These are phyloP conservation scores for Symbiotaphrina buchneri DNA, from an alignment of 495 filamentous ascomycete species.

Conservation along the genomic window DNA sequence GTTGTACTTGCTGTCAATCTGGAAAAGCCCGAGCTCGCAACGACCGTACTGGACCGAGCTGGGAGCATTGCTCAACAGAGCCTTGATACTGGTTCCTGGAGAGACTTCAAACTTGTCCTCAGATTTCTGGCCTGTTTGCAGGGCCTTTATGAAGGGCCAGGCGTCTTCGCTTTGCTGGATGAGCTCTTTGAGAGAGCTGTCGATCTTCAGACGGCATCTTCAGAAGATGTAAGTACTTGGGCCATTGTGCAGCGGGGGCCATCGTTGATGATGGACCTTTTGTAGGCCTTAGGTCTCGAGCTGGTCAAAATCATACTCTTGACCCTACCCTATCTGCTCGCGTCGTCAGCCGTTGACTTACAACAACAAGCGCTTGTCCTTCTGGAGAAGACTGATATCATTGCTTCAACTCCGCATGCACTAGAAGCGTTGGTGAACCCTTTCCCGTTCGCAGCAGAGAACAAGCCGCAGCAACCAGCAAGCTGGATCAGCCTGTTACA, in stretches of 20 bases:
- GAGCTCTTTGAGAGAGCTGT: constrained; percentile 68
- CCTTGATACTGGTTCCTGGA: constrained; percentile 55
- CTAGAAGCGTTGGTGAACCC: constrained; percentile 69
- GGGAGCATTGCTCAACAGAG: constrained; percentile 31
- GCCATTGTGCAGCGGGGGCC: not conserved
- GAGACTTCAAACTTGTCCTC: constrained; percentile 71
- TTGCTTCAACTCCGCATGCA: constrained; percentile 62
- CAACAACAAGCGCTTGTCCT: constrained; percentile 48
- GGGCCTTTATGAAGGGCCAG: constrained; percentile 54
- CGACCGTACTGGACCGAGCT: constrained; percentile 39
- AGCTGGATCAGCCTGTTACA: constrained; percentile 73
- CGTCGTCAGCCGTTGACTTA: constrained; percentile 38
- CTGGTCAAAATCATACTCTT: constrained; percentile 89
- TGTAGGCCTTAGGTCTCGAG: constrained; percentile 51
- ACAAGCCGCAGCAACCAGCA: constrained; percentile 26
- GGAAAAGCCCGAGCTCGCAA: constrained; percentile 44
- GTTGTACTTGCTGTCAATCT: constrained; percentile 55
- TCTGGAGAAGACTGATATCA: constrained; percentile 84
- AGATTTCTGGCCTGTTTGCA: constrained; percentile 75
- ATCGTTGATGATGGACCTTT: not conserved
- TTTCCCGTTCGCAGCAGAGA: constrained; percentile 35
- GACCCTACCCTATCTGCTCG: constrained; percentile 78
- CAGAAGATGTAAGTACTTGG: constrained; percentile 64
- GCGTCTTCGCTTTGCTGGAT: constrained; percentile 65
- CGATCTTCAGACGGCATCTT: constrained; percentile 74